A percentile compares a stretch with the other conserved stretches of the same genome.
These are phyloP conservation scores for Mycena galopus DNA, from an alignment of 768 basidiomycete species.

Conservation along the genomic window DNA sequence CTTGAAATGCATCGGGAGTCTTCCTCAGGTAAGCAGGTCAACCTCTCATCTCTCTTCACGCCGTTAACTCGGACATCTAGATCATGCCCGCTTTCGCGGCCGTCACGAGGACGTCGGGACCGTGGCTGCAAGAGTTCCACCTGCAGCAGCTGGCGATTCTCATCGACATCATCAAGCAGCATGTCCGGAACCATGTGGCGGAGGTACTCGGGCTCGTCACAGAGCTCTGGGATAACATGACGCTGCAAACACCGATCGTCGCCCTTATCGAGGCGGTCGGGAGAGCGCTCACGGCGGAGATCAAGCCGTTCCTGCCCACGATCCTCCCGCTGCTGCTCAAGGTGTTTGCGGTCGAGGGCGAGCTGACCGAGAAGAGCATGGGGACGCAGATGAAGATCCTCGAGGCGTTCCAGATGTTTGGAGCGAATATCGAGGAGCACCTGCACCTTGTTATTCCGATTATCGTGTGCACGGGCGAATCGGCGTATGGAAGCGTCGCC, in stretches of 20 bases:
- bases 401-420: constrained; percentile 95
- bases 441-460: constrained; percentile 96
- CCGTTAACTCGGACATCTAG: constrained; percentile 50
- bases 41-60: not conserved
- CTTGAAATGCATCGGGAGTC: constrained; percentile 94
- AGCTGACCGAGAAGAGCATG: constrained; percentile 84
- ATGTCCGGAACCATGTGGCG: constrained; percentile 91
- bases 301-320: constrained; percentile 96
- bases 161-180: constrained; percentile 96
- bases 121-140: constrained; percentile 91
- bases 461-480: constrained; percentile 92
- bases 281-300: constrained; percentile 94
- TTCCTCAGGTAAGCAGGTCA: constrained; percentile 81
- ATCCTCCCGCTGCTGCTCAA: constrained; percentile 92
- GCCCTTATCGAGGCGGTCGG: constrained; percentile 93
- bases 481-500: constrained; percentile 75
- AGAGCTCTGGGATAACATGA: constrained; percentile 89
- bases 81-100: constrained; percentile 95
- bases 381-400: constrained; percentile 90
- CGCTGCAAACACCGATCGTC: constrained; percentile 93
- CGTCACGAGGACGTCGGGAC: constrained; percentile 87
- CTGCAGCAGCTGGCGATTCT: constrained; percentile 96
- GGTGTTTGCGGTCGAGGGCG: constrained; percentile 83
- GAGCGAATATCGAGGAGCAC: constrained; percentile 97
- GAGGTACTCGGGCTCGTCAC: constrained; percentile 89